phyloP scores from a whole-genome alignment of 2,329 filamentous ascomycete genomes.

The Fusarium scirpi region DNA sequence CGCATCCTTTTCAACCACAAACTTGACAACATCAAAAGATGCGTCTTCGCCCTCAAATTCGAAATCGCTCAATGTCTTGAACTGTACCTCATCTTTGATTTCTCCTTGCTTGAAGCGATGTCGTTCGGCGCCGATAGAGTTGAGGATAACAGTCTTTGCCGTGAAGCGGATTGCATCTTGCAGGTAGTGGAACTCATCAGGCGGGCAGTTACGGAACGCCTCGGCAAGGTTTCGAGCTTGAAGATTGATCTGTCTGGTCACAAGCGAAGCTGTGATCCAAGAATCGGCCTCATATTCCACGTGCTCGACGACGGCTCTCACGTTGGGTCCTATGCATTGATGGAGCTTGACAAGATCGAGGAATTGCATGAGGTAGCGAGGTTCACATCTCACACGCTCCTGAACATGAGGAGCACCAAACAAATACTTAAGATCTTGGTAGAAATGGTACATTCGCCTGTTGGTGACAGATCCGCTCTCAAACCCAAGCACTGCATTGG shows the following conservation, averaged over 20 bases:
- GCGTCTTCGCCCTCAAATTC: constrained; percentile 76
- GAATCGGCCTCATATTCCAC: constrained; percentile 98
- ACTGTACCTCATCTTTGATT: constrained; percentile 85
- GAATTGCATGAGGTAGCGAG: constrained; percentile 92
- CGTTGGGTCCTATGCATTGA: constrained; percentile 95
- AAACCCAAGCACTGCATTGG: constrained; percentile 88
- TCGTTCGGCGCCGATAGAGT: constrained; percentile 90
- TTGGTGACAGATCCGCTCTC: constrained; percentile 96
- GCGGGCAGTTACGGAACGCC: constrained; percentile 78
- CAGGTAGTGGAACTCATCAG: constrained; percentile 75
- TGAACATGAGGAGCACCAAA: constrained; percentile 91
- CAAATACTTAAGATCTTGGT: constrained; percentile 91
- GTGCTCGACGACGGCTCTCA: constrained; percentile 90
- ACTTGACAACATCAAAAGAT: constrained; percentile 80
- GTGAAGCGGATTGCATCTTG: constrained; percentile 77
- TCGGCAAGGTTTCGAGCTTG: constrained; percentile 90
- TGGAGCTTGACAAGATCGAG: constrained; percentile 95
- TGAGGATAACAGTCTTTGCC: constrained; percentile 86
- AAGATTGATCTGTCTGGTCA: constrained; percentile 94
- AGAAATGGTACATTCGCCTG: constrained; percentile 96
- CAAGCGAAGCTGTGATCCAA: constrained; percentile 95
- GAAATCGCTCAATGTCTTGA: constrained; percentile 81
- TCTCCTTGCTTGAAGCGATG: constrained; percentile 87
- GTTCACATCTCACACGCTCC: constrained; percentile 82
- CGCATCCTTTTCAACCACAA: constrained; percentile 86